Evolutionary conservation across 805 yeast species (phyloP).

Genomic region (Suhomyces emberorum): DNA sequence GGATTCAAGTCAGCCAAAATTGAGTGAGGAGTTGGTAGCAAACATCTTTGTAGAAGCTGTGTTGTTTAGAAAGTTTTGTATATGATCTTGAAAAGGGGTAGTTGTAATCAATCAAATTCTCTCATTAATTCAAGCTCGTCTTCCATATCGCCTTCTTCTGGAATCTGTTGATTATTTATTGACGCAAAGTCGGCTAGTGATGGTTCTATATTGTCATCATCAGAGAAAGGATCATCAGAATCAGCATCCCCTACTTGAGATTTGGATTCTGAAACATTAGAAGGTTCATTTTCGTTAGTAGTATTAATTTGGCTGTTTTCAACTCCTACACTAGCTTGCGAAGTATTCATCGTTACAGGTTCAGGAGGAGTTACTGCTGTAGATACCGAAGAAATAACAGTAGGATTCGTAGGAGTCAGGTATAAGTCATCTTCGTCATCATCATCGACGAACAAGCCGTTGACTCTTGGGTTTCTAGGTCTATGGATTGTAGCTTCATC

Average conservation of each 20-base stretch:
- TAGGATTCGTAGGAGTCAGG: conserved; percentile 2
- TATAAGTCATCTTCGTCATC: conserved; percentile 9
- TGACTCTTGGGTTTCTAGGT: conserved; percentile 3
- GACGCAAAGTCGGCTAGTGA: too few species aligned
- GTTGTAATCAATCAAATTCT: conserved; percentile 34
- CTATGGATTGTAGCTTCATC: background rate
- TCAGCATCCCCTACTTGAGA: background rate
- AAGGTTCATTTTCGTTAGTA: background rate
- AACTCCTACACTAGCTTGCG: too few species aligned
- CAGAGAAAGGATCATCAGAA: conserved; percentile 22
- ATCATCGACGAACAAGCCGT: conserved; percentile 14
- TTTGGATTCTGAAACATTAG: background rate
- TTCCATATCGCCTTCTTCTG: conserved; percentile 10
- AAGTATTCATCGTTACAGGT: too few species aligned
- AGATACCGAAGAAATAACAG: too few species aligned
- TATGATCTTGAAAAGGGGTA: conserved; percentile 49
- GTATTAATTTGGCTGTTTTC: background rate
- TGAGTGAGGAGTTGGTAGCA: too few species aligned
- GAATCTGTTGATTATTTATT: too few species aligned
- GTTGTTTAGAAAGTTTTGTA: conserved; percentile 32
- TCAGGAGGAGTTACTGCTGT: too few species aligned
- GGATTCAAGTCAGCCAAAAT: too few species aligned
- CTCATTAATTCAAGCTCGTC: conserved; percentile 37
- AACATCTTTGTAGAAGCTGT: too few species aligned
- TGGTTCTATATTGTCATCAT: conserved; percentile 17